Base-by-base conservation (phyloP, 2,329 filamentous ascomycete species). In the Colletotrichum sp. region DNA sequence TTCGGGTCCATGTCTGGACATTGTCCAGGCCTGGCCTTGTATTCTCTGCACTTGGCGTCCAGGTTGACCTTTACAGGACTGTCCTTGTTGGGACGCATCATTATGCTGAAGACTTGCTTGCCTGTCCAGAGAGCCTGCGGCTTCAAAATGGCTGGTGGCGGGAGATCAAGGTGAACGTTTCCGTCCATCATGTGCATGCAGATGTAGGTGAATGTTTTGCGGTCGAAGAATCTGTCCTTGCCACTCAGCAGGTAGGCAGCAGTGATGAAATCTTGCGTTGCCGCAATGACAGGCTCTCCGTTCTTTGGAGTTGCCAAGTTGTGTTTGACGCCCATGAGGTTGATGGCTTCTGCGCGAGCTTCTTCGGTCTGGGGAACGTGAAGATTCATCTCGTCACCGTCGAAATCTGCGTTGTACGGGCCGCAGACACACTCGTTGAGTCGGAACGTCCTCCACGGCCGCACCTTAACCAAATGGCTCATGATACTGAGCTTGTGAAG, bases 201-300 rank as follows among this genome's bases (percentile, higher is more conserved):
- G 57, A 98, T 91, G 79, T 98, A 96, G 3, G 94, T 93, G 81
- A 99, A 99, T 0, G 94, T 93, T 80, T 94, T 94, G 68, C 96
- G 93, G 80, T 98, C 95, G 81, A 94, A 98, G 85, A 99, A 98
- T 72, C 93, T 92, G 82, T 98, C 96, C 82, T 98, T 98, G 84
- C 93, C 94, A 80, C 95, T 98, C 30, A 98, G 88, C 6, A 98
- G 87, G 82, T 96, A 99, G 0, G 97, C 95, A 6, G 96, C 96
- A 30, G 96, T 98, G 80, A 99, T 98, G 86, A 99, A 99, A 89
- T 99, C 97, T 82, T 99, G 97, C 34, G 98, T 99, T n/a, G 97
- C 96, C 22, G 96, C 96, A 86, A 99, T 98, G 80, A 99, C 98
- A 3, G 97, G 97, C 80, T 98, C 96, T 82, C 97, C 97, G 86